Evolutionary conservation across 2,329 filamentous ascomycete genomes (phyloP), one percentile per base, ranked within the genome.

Genomic region (Ophiostoma montium): DNA sequence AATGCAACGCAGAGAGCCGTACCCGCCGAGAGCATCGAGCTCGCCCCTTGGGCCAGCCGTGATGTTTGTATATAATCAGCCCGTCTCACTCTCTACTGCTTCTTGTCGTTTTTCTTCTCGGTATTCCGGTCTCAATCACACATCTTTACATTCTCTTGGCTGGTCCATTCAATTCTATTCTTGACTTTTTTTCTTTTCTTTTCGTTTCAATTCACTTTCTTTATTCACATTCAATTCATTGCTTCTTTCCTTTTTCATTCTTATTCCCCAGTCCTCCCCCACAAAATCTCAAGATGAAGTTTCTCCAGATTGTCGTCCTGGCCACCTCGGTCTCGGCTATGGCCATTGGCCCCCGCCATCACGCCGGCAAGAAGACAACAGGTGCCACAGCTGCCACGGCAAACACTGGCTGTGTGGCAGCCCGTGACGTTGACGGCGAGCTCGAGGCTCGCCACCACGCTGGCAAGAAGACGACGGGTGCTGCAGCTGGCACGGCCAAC

Each of bases 341-440:
- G 18, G 49, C 52, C 47, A 49, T 53, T 32, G 49, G 49, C 36
- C 52, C 52, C 21, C 52, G 52, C 21, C 52, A 53, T 19, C 48
- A 50, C 19, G 48, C 48, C 30, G 48, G 48, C 48, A 46, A 46
- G 43, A 50, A 50, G 48, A 50, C 9, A 1, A 36, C 47, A 5
- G 32, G 38, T 15, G 30, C 30, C n/a, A 23, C 49, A 12, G 49
- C 49, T 21, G 35, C 41, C 6, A 23, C 42, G 6, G 48, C 35
- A 19, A 23, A 13, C 21, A 27, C 38, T 2, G 38, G 23, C 12
- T 41, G 38, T 12, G 44, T 38, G 27, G 15, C 44, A 21, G 42
- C 48, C 1, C 18, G 31, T 10, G 39, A 38, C n/a, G 21, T 39
- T 19, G 46, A 48, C 30, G 43, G 31, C 33, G 46, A 30, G 23